Evolutionary conservation across 108 stramenopile genomes (phyloP).

Genomic region (Schizochytrium sp.): DNA sequence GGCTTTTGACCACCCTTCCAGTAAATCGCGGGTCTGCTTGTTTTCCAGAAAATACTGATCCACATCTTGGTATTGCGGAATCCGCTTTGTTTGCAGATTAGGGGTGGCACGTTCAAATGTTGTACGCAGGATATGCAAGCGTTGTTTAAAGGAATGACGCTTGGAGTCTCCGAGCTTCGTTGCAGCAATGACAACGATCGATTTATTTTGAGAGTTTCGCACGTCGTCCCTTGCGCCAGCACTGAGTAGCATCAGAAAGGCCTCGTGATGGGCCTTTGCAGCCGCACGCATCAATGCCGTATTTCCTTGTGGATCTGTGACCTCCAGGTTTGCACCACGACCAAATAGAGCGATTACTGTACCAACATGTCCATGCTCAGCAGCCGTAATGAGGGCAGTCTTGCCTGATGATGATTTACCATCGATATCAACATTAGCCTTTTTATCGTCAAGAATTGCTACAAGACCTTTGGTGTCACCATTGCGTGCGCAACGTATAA

Average conservation of each 20-base stretch:
- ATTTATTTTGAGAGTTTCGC: background rate
- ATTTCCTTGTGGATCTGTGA: background rate
- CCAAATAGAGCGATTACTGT: constrained; percentile 38
- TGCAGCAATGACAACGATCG: background rate
- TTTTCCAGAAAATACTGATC: background rate
- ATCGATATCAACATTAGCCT: background rate
- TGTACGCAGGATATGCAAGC: constrained; percentile 16
- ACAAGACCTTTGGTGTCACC: constrained; percentile 28
- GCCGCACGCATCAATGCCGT: constrained; percentile 12
- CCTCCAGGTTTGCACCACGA: constrained; percentile 37
- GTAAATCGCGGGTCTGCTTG: background rate
- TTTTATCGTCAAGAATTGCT: background rate
- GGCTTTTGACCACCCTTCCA: constrained; percentile 25
- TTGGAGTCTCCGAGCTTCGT: background rate
- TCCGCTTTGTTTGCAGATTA: background rate
- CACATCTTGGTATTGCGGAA: background rate
- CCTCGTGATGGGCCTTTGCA: background rate
- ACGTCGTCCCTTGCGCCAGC: background rate
- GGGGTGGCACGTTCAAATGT: constrained; percentile 38
- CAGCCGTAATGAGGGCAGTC: constrained; percentile 44
- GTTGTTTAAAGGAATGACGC: background rate
- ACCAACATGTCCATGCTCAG: constrained; percentile 24
- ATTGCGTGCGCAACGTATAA: constrained; percentile 5
- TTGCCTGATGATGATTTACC: constrained; percentile 12
- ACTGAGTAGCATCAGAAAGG: background rate